Evolutionary conservation across 1,284 basidiomycete species (phyloP), one percentile per base, ranked within the genome.

Genomic region (Puccinia polysora): DNA sequence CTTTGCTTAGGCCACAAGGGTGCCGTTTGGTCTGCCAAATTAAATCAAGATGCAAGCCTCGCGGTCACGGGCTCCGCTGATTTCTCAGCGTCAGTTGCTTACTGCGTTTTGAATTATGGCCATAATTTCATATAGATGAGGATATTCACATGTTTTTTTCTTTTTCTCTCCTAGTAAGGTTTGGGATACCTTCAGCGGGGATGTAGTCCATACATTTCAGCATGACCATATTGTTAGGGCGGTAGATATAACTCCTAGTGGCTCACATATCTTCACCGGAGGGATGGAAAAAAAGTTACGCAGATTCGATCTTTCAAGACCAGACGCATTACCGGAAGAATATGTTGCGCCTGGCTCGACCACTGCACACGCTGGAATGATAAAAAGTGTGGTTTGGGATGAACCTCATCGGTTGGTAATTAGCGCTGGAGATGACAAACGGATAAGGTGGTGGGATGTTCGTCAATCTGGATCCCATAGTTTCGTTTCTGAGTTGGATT

Each of bases 221-320:
- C 95, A 99, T 81, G 90, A 95, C 79, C 96, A 98, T 81, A 98
- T 99, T 79, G 95, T 99, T 76, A 89, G 94, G 75, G 91, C 89
- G 47, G 91, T 97, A 47, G 93, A 93, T 14, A 83, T 97, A 75
- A 88, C 90, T 10, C 85, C 86, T 8, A 81, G 82, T 56, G 82
- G 86, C 12, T 83, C 84, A 2, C 87, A 86, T 79, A 84, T 93
- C 68, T 82, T 95, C 68, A 92, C 90, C n/a, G 94, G 92, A 50
- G 95, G 95, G 0, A 89, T 97, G 82, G 96, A 98, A 81, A 97
- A 97, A 84, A 97, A 93, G 82, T 88, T 97, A 69, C 85, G 95
- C 71, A 86, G 97, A 78, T 98, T 97, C 80, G 91, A 97, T 82
- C 84, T 98, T 45, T 83, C 83, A 72, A 83, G 89, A 62, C 68